A percentile compares a stretch with the other conserved stretches of the same genome.
phyloP scores from a whole-genome alignment of 495 filamentous ascomycete species.

The Podospora pseudopauciseta region DNA sequence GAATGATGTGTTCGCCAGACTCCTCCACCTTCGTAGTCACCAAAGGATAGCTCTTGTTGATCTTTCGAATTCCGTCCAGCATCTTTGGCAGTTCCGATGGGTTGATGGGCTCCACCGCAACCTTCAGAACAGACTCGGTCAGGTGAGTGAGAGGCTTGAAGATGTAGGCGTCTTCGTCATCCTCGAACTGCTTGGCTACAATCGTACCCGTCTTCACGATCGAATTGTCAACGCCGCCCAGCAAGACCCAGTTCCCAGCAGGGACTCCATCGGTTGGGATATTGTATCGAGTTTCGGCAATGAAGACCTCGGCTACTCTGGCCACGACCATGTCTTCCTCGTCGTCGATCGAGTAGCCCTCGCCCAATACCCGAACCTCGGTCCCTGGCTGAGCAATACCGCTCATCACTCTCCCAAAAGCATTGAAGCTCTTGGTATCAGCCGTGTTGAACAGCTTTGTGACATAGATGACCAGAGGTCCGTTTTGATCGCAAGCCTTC shows the following conservation, averaged over 20 bases:
- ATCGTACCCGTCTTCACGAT: constrained; percentile 98
- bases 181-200: constrained; percentile 73
- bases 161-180: constrained; percentile 88
- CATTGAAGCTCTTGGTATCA: constrained; percentile 83
- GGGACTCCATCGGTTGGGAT: constrained; percentile 87
- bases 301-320: constrained; percentile 85
- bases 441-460: constrained; percentile 87
- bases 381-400: constrained; percentile 79
- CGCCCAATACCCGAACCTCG: constrained; percentile 87
- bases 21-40: constrained; percentile 97
- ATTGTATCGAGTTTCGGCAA: constrained; percentile 91
- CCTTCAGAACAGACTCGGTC: constrained; percentile 96
- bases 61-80: constrained; percentile 91
- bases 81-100: constrained; percentile 98
- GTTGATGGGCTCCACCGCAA: constrained; percentile 96
- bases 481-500: constrained; percentile 78
- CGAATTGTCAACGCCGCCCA: constrained; percentile 92
- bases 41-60: constrained; percentile 95
- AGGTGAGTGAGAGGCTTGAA: constrained; percentile 92
- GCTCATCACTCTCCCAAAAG: constrained; percentile 90
- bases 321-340: constrained; percentile 95
- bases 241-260: constrained; percentile 89
- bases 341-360: constrained; percentile 94
- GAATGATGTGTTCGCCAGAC: constrained; percentile 92
- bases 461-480: constrained; percentile 83